Evolutionary conservation across 1,284 basidiomycete species (phyloP).

Genomic region (Ganoderma meredithae): DNA sequence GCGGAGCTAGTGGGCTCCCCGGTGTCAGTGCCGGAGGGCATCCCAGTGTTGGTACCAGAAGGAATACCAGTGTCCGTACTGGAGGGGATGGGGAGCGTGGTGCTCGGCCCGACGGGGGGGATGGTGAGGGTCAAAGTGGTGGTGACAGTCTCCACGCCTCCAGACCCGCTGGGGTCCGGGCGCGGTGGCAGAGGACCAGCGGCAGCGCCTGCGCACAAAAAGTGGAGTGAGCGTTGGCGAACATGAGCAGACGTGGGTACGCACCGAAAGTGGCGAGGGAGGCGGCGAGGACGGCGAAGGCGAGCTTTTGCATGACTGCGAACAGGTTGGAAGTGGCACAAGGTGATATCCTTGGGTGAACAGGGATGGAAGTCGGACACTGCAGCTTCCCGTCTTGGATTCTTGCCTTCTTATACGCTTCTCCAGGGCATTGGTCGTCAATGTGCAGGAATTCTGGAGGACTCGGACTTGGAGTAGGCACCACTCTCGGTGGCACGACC

Average conservation of each 20-base stretch:
- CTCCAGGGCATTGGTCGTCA: neutral
- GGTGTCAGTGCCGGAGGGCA: neutral
- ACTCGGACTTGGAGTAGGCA: neutral
- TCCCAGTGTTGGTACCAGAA: neutral
- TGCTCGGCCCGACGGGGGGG: neutral
- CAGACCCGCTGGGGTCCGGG: neutral
- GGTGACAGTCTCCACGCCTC: neutral
- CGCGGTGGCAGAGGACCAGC: neutral
- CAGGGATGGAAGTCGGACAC: neutral
- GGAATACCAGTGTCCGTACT: neutral
- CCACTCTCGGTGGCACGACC: neutral
- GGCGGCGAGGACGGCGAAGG: neutral
- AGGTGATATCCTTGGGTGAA: neutral
- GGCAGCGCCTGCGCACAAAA: neutral
- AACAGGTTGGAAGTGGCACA: no score
- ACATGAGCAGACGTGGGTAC: neutral
- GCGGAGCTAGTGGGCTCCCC: neutral
- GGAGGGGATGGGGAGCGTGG: neutral
- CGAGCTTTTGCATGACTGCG: neutral
- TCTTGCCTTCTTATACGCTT: neutral
- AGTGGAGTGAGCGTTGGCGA: neutral
- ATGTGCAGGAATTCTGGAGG: neutral
- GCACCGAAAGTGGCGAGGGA: neutral
- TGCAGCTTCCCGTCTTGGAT: neutral
- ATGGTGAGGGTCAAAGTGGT: neutral